Evolutionary conservation across 108 stramenopile species (phyloP).

Genomic region (Skeletonema marinoi): DNA sequence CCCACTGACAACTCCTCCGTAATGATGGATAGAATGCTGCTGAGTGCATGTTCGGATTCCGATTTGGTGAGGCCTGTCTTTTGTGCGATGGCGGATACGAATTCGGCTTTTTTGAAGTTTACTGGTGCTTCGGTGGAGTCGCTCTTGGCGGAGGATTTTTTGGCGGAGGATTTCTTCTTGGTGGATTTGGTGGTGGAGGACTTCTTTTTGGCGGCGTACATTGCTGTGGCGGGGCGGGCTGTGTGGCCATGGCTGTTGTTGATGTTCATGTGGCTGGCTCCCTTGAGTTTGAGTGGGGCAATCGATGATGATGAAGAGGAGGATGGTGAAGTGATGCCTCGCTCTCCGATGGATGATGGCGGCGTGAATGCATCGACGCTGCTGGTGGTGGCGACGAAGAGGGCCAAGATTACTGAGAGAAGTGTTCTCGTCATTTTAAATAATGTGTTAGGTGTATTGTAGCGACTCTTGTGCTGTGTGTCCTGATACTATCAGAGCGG

Average conservation of each 20-base stretch:
- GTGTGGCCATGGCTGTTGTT: background rate
- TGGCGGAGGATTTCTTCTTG: background rate
- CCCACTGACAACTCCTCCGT: slow-evolving; percentile 52
- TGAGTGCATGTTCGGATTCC: slow-evolving; percentile 72
- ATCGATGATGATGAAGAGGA: background rate
- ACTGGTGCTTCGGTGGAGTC: slow-evolving; percentile 26
- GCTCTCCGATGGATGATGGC: background rate
- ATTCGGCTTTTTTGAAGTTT: slow-evolving; percentile 78
- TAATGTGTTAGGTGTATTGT: too few relatives aligned
- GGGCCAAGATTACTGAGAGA: background rate
- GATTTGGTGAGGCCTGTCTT: slow-evolving; percentile 81
- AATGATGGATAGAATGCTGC: slow-evolving; percentile 42
- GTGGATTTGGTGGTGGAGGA: background rate
- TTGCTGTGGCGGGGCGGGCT: background rate
- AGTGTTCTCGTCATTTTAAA: background rate
- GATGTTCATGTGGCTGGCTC: background rate
- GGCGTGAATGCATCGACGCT: background rate
- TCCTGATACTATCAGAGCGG: background rate
- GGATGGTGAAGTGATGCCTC: background rate
- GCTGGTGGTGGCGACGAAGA: background rate
- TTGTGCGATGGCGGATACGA: slow-evolving; percentile 69
- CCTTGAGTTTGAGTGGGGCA: background rate
- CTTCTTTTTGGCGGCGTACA: background rate
- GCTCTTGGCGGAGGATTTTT: background rate
- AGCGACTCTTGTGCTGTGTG: too few relatives aligned